Conservation (phyloP, 306 rosid species). For the Trifolium subterraneum region DNA sequence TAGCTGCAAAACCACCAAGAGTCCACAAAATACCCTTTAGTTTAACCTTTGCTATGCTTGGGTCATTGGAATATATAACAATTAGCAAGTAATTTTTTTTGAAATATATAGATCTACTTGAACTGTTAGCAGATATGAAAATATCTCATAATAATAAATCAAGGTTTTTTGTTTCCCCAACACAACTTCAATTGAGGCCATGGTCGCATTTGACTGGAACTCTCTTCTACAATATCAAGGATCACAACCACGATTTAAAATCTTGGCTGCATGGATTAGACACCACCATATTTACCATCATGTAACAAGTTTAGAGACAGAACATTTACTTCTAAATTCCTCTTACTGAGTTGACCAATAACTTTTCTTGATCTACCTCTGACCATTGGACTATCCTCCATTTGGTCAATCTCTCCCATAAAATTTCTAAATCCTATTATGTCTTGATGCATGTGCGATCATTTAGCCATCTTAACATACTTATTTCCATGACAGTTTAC, state of each 20-base stretch:
- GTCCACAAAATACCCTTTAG: background rate
- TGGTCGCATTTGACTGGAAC: background rate
- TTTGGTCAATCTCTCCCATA: background rate
- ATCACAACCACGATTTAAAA: background rate
- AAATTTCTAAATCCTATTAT: background rate
- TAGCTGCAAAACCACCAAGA: constrained; percentile 16
- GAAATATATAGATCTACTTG: background rate
- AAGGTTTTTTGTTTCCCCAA: background rate
- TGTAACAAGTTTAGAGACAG: background rate
- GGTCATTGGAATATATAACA: no score
- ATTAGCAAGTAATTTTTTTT: background rate
- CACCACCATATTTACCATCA: background rate
- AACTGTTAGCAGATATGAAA: background rate
- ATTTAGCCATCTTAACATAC: no score
- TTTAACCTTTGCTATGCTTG: background rate
- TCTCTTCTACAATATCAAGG: background rate
- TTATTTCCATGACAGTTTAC: background rate
- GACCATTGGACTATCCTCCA: background rate
- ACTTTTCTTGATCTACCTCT: constrained; percentile 5
- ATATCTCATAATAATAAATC: background rate
- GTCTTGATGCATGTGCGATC: no score
- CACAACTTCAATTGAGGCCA: background rate
- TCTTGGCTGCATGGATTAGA: background rate
- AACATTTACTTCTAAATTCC: background rate
- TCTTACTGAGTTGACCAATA: background rate